A percentile compares a stretch with the other conserved stretches of the same genome.
These are phyloP conservation scores for Aspergillus panamensis DNA, from an alignment of 495 filamentous ascomycete genomes.

Conservation along the genomic window DNA sequence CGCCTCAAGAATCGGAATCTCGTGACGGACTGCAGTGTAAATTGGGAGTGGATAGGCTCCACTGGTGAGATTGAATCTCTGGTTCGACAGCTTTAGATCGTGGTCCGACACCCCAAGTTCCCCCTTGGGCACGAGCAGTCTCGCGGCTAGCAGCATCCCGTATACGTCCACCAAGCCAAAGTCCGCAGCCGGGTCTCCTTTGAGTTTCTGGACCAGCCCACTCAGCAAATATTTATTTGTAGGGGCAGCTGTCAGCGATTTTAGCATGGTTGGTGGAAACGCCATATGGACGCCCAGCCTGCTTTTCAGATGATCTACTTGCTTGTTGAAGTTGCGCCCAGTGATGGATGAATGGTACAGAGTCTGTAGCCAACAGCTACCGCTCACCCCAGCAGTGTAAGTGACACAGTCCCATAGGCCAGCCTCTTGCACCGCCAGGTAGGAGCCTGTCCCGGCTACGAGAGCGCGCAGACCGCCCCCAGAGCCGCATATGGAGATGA, in stretches of 20 bases:
- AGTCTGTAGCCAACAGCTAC: constrained; percentile 91
- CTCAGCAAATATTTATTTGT: constrained; percentile 90
- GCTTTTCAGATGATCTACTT: constrained; percentile 81
- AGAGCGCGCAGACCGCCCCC: constrained; percentile 87
- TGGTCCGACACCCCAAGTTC: constrained; percentile 68
- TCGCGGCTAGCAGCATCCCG: constrained; percentile 76
- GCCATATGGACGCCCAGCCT: constrained; percentile 85
- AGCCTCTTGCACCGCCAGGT: constrained; percentile 72
- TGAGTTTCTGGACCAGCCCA: constrained; percentile 84
- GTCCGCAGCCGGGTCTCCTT: constrained; percentile 72
- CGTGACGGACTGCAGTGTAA: constrained; percentile 91
- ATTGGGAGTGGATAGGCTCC: constrained; percentile 87
- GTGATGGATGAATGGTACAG: constrained; percentile 86
- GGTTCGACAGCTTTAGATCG: constrained; percentile 87
- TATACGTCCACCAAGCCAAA: constrained; percentile 93
- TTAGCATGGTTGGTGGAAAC: constrained; percentile 78
- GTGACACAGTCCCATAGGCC: constrained; percentile 91
- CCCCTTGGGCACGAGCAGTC: constrained; percentile 80
- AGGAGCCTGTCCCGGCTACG: constrained; percentile 83
- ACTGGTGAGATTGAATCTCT: constrained; percentile 63
- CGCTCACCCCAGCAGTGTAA: constrained; percentile 91
- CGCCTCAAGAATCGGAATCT: constrained; percentile 67
- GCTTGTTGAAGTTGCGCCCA: constrained; percentile 54
- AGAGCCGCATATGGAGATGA: constrained; percentile 89
- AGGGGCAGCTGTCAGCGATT: constrained; percentile 71